Base-by-base conservation (phyloP, 2,329 filamentous ascomycete genomes). In the Xylariaceae sp. region DNA sequence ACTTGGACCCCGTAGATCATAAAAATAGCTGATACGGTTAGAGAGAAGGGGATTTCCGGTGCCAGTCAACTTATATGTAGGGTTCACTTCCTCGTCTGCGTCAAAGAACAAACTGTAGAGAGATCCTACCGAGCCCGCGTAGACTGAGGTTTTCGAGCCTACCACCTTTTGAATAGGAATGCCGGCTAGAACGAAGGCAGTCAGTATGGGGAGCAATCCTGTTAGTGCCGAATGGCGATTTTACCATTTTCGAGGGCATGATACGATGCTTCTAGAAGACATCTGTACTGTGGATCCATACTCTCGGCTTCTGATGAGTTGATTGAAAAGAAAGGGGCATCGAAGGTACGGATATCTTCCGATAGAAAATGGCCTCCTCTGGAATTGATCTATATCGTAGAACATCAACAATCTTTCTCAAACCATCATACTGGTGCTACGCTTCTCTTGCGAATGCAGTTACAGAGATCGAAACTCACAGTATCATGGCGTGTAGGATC, bases 241-340 rank as follows among this genome's bases (percentile, higher is more conserved):
- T 45, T 37, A 65, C 63, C 61, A 36, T 64, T 67, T 45, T 69
- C 65, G 12, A 69, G 60, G 2, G 65, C 64, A 1, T 52, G 55
- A n/a, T 66, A 69, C 1, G 64, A 53, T 12, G 56, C 40, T 40
- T 69, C 66, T 6, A 69, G 54, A 5, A 56, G 55, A 58, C 56
- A 60, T 23, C 66, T 51, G 29, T 69, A 67, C 54, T 59, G 53
- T 0, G 69, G 68, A 44, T 71, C 68, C 63, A 70, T 65, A 5
- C 60, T 51, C 19, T 56, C 57, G 1, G 64, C 59, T 25, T 68
- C 66, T 11, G 57, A 59, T 5, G 63, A 54, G 2, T 60, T 62
- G n/a, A 69, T 59, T 0, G 59, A 60, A 49, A 71, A 71, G 46
- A 71, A 70, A 1, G 64, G 61, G 1, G 67, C 66, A 50, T 71